Conservation (phyloP, 139 green algal species). For the Axilococcus clingmanii region DNA sequence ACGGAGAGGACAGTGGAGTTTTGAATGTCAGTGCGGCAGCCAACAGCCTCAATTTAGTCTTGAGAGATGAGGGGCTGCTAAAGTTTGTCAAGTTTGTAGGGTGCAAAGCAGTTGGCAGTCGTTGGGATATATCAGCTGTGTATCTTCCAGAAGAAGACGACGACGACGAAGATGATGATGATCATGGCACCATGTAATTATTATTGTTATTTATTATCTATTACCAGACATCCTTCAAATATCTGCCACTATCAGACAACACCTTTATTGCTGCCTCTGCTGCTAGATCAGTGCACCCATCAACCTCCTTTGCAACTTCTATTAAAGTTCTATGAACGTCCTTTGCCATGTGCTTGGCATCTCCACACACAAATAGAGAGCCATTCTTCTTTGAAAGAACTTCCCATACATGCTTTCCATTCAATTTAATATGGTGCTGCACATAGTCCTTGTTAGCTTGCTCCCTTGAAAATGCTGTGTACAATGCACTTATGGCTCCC, state of each 20-base stretch:
- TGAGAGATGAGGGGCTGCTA: conserved; percentile 70
- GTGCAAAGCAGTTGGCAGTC: conserved; percentile 18
- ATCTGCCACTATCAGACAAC: conserved; percentile 57
- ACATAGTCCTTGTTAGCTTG: conserved; percentile 69
- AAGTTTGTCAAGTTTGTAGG: conserved; percentile 74
- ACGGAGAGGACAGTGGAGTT: conserved; percentile 61
- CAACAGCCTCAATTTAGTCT: conserved; percentile 78
- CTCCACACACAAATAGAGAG: conserved; percentile 91
- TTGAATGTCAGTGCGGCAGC: conserved; percentile 61
- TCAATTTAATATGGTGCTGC: conserved; percentile 67
- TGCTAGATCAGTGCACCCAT: conserved; percentile 31
- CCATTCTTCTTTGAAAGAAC: conserved; percentile 22
- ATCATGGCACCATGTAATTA: neutral
- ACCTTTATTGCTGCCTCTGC: conserved; percentile 68
- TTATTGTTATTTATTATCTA: neutral
- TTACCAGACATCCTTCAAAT: conserved; percentile 90
- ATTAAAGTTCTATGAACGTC: conserved; percentile 82
- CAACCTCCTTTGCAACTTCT: conserved; percentile 9
- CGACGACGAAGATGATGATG: conserved; percentile 12
- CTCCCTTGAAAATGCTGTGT: conserved; percentile 68
- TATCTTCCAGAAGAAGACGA: conserved; percentile 23
- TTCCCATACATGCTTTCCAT: conserved; percentile 30
- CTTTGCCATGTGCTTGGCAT: conserved; percentile 92
- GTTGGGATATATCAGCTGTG: conserved; percentile 32
- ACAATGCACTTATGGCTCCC: conserved; percentile 59